Evolutionary conservation across 345 rosid species (phyloP).

Genomic region (Turnera subulata): DNA sequence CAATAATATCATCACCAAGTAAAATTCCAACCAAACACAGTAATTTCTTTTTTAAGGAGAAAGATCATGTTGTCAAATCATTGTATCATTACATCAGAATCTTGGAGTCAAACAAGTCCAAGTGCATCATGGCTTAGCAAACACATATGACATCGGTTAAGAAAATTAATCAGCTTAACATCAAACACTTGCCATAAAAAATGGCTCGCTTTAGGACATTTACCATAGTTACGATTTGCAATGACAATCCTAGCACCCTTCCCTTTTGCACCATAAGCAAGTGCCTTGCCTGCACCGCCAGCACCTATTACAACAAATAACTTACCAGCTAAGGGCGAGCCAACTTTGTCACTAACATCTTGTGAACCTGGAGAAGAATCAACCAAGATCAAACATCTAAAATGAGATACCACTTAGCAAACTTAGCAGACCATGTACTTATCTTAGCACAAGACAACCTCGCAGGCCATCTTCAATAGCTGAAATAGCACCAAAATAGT

Average conservation of each 20-base stretch:
- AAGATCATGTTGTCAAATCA: too few species aligned
- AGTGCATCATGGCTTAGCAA: too few species aligned
- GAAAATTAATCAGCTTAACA: too few species aligned
- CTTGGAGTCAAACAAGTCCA: too few species aligned
- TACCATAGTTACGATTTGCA: slow-evolving; percentile 85
- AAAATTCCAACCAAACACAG: too few species aligned
- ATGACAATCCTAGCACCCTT: slow-evolving; percentile 82
- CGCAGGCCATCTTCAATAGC: slow-evolving; percentile 77
- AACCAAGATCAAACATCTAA: slow-evolving; percentile 10
- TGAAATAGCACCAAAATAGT: too few species aligned
- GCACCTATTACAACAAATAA: slow-evolving; percentile 88
- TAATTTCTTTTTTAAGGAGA: too few species aligned
- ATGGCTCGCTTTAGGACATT: too few species aligned
- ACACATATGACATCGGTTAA: too few species aligned
- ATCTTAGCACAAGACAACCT: slow-evolving; percentile 41
- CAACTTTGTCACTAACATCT: slow-evolving; percentile 22
- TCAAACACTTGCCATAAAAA: too few species aligned
- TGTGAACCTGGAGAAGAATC: slow-evolving; percentile 41
- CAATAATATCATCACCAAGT: too few species aligned
- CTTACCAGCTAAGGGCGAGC: slow-evolving; percentile 72
- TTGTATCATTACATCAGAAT: too few species aligned
- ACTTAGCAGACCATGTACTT: not conserved
- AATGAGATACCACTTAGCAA: slow-evolving; percentile 9
- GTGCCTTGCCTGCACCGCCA: slow-evolving; percentile 96
- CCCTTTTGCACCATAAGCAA: slow-evolving; percentile 89